Conservation (phyloP, 345 rosid species). For the Hirschfeldia incana region DNA sequence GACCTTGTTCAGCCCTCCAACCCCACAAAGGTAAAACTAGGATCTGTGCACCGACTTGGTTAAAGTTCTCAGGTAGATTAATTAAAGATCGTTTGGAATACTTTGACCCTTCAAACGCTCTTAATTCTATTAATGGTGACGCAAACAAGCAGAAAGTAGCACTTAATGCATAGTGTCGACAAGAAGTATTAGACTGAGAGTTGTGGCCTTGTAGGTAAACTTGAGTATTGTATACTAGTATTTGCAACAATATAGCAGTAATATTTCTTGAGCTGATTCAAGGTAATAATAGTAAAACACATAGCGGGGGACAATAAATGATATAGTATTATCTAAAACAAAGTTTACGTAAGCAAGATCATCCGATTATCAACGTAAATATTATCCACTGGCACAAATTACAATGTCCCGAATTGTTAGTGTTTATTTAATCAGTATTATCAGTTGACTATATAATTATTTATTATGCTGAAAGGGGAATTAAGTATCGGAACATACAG, state of each 20-base stretch:
- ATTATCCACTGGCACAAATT: conserved; percentile 37
- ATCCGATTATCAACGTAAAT: conserved; percentile 21
- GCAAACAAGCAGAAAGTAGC: neutral
- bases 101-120: neutral
- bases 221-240: neutral
- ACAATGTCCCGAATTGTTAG: conserved; percentile 17
- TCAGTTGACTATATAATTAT: conserved; percentile 16
- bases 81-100: neutral
- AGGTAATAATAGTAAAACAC: neutral
- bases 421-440: conserved; percentile 27
- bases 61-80: neutral
- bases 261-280: neutral
- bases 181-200: neutral
- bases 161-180: neutral
- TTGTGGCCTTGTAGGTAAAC: neutral
- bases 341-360: conserved; percentile 32
- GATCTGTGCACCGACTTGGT: no score
- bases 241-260: neutral
- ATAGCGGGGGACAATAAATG: neutral
- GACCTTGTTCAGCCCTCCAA: no score
- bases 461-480: neutral
- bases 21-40: no score
- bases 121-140: neutral
- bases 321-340: neutral
- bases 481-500: neutral